Conservation (phyloP, 2,329 filamentous ascomycete species). For the Exophiala alcalophila region DNA sequence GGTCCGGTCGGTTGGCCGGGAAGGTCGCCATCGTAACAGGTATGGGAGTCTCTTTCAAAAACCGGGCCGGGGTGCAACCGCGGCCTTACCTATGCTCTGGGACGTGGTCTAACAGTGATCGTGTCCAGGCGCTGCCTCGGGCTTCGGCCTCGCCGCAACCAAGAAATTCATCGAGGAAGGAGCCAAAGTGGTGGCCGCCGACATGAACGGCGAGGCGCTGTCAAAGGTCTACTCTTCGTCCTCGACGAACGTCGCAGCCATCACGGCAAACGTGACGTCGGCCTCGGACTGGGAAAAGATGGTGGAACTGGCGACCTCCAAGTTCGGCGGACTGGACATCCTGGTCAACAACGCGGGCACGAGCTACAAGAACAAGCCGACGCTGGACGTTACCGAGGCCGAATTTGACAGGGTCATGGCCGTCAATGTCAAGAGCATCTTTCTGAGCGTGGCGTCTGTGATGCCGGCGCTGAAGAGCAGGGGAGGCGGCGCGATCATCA, state of each 20-base stretch:
- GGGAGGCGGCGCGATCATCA: slow-evolving; percentile 45
- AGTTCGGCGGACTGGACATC: slow-evolving; percentile 29
- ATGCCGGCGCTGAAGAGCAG: slow-evolving; percentile 40
- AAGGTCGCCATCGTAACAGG: slow-evolving; percentile 49
- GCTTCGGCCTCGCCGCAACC: slow-evolving; percentile 44
- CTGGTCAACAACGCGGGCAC: slow-evolving; percentile 30
- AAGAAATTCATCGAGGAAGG: slow-evolving; percentile 41
- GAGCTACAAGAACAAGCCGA: slow-evolving; percentile 36
- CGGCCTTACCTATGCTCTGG: slow-evolving; percentile 1
- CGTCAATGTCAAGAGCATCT: slow-evolving; percentile 46
- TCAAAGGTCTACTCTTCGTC: slow-evolving; percentile 12
- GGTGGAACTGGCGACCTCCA: slow-evolving; percentile 22
- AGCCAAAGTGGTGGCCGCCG: slow-evolving; percentile 42
- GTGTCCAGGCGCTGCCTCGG: slow-evolving; percentile 40
- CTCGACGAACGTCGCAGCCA: slow-evolving; percentile 17
- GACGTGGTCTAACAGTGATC: neutral
- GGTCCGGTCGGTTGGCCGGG: slow-evolving; percentile 38
- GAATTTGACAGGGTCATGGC: slow-evolving; percentile 45
- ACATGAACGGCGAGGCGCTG: slow-evolving; percentile 38
- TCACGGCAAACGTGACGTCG: slow-evolving; percentile 26
- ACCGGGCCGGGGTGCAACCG: neutral
- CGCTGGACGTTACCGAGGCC: slow-evolving; percentile 38
- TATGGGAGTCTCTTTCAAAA: slow-evolving; percentile 19
- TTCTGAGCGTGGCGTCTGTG: slow-evolving; percentile 35
- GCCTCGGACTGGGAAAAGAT: slow-evolving; percentile 27